A percentile compares a stretch with the other conserved stretches of the same genome.
These are phyloP conservation scores for Yarrowia keelungensis DNA, from an alignment of 805 yeast species.

Conservation along the genomic window DNA sequence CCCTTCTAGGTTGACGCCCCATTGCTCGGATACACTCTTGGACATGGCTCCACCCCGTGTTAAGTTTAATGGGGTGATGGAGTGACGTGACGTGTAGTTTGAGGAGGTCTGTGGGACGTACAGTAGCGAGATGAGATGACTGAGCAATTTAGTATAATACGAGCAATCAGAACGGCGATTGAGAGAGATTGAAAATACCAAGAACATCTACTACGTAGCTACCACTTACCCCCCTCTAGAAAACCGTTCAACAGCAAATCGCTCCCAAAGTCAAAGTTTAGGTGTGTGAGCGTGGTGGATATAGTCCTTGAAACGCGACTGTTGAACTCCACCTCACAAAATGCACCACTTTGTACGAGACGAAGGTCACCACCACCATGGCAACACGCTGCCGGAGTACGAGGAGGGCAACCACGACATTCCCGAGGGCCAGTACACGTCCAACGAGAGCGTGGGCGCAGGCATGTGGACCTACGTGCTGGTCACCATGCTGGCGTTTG, in stretches of 20 bases:
- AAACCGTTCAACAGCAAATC: constrained; percentile 1
- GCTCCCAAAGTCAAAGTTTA: constrained; percentile 23
- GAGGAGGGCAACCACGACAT: constrained; percentile 37
- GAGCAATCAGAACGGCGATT: too few relatives aligned
- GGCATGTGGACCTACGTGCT: constrained; percentile 49
- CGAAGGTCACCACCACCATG: constrained; percentile 37
- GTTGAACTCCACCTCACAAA: constrained; percentile 15
- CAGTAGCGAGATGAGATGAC: constrained; percentile 26
- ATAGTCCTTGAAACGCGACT: constrained; percentile 1
- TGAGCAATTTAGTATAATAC: constrained; percentile 5
- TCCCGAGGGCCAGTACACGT: constrained; percentile 34
- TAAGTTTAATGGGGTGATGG: constrained; percentile 12
- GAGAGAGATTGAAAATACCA: too few relatives aligned
- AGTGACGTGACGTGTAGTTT: constrained; percentile 27
- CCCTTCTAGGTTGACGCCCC: too few relatives aligned
- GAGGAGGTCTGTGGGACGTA: not conserved
- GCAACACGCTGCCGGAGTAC: constrained; percentile 30
- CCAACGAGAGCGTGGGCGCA: constrained; percentile 38
- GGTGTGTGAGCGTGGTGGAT: not conserved
- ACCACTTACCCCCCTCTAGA: too few relatives aligned
- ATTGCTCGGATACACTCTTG: constrained; percentile 8
- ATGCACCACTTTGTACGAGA: constrained; percentile 34
- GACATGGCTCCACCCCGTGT: constrained; percentile 25
- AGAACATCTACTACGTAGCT: too few relatives aligned
- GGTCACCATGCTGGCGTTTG: constrained; percentile 51